Evolutionary conservation across 441 rosid genomes (phyloP), one percentile per base, ranked within the genome.

Genomic region (Populus hybrid): DNA sequence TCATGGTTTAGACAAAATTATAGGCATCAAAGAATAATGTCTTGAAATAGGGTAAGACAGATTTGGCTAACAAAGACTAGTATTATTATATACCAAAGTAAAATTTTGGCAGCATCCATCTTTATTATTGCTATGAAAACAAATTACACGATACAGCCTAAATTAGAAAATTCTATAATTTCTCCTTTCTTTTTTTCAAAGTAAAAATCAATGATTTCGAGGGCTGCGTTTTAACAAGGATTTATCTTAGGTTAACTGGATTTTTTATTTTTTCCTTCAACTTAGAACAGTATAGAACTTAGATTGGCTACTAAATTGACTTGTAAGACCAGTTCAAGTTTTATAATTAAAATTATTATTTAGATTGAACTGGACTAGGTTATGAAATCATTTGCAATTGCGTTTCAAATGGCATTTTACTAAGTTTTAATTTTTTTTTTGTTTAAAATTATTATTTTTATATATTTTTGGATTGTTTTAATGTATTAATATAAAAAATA

Each of bases 211-310:
- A 34, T 1, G 1, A 34, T 0, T 24, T 24, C 0, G 6, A 34
- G 8, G 1, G 2, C 0, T 6, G 36, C 1, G 36, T 34, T 34
- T 34, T 34, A 8, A 34, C 2, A 1, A 1, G 8, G 36, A 6
- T 34, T 1, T 34, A 34, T 6, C 0, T 0, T 1, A 0, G 0
- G 0, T 34, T 1, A 1, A 34, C 0, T 0, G 1, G 2, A 0
- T 0, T 0, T 34, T 0, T 1, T 34, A 34, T 1, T 34, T 34
- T 34, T 34, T 1, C 7, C 8, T 6, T 6, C 36, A 34, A 34
- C 36, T 0, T 34, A 34, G 1, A 34, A 34, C 1, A 34, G 0
- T 34, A 0, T 34, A 34, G 36, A 0, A 6, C 8, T 34, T 8
- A 34, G 0, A 1, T 6, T 6, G 1, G 8, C 6, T 6, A 34